These are phyloP conservation scores for Xylaria cubensis DNA, from an alignment of 495 filamentous ascomycete species.

Conservation along the genomic window DNA sequence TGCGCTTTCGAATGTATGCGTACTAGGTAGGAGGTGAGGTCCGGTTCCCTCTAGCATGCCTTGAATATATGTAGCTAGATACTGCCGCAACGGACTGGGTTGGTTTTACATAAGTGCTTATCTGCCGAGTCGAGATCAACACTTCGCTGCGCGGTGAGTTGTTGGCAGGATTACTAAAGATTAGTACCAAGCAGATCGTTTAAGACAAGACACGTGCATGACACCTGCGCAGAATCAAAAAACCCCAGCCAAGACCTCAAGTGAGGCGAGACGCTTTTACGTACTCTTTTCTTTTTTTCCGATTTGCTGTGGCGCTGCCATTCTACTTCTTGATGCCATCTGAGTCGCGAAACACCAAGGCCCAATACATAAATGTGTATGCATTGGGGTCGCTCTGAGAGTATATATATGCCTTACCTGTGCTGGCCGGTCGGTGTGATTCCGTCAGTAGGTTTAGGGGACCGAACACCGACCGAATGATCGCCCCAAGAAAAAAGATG, in stretches of 20 bases:
- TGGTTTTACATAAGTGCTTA: constrained; percentile 2
- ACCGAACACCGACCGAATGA: not conserved
- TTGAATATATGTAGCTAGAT: not conserved
- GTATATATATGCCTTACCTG: not conserved
- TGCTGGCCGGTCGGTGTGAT: not conserved
- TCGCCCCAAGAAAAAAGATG: not conserved
- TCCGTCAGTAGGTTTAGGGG: not conserved
- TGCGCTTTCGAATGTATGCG: not conserved
- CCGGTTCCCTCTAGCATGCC: not conserved
- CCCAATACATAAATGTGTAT: not conserved
- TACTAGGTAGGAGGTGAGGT: not conserved
- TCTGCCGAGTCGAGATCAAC: constrained; percentile 6
- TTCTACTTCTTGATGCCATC: not conserved
- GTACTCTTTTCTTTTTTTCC: not conserved
- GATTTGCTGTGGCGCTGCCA: not conserved
- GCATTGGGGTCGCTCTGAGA: not conserved
- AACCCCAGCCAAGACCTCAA: constrained; percentile 1
- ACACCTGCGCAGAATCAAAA: not conserved
- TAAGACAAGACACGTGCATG: constrained; percentile 1
- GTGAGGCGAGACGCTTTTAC: constrained; percentile 1
- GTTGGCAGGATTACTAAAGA: constrained; percentile 24
- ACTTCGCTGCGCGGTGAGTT: constrained; percentile 12
- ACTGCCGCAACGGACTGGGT: not conserved
- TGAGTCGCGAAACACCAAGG: not conserved
- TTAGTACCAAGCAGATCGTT: not conserved